Evolutionary conservation across 2,329 filamentous ascomycete genomes (phyloP).

Genomic region (Albifimbria verrucaria): DNA sequence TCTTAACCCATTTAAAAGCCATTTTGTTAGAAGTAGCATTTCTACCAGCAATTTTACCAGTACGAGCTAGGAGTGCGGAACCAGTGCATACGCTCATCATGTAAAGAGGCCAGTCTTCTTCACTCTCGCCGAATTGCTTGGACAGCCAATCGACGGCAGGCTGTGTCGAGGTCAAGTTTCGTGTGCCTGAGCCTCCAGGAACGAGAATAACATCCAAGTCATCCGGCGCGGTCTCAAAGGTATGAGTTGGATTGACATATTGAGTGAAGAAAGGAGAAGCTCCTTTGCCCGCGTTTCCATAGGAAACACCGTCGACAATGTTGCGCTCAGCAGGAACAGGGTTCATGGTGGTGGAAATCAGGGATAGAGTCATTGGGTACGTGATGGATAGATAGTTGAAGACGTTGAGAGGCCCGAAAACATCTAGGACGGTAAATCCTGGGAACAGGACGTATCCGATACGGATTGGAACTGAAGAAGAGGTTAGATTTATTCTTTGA

Average conservation of each 20-base stretch:
- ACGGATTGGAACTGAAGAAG: neutral
- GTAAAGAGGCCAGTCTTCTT: neutral
- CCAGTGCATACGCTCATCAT: conserved; percentile 2
- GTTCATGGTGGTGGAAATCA: neutral
- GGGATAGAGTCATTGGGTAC: conserved; percentile 6
- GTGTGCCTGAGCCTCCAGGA: conserved; percentile 48
- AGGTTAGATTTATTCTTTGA: no score
- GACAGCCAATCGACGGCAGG: conserved; percentile 36
- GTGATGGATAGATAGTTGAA: conserved; percentile 35
- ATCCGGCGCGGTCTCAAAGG: conserved; percentile 40
- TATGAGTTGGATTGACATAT: conserved; percentile 24
- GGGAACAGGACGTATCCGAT: conserved; percentile 34
- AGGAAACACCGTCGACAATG: conserved; percentile 6
- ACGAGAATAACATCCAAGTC: conserved; percentile 48
- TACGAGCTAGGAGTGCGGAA: conserved; percentile 1
- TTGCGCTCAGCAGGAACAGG: conserved; percentile 4
- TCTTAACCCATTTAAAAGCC: conserved; percentile 1
- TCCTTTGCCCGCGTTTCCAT: conserved; percentile 4
- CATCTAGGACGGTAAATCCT: conserved; percentile 38
- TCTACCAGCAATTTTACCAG: neutral
- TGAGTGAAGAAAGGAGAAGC: conserved; percentile 7
- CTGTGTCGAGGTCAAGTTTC: conserved; percentile 32
- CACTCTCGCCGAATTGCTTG: neutral
- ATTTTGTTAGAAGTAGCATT: conserved; percentile 1
- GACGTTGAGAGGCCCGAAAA: conserved; percentile 39